Percentiles rank a stretch among this genome's conserved stretches.
These are phyloP conservation scores for Globisporangium nagaii DNA, from an alignment of 352 stramenopile genomes.

Conservation along the genomic window DNA sequence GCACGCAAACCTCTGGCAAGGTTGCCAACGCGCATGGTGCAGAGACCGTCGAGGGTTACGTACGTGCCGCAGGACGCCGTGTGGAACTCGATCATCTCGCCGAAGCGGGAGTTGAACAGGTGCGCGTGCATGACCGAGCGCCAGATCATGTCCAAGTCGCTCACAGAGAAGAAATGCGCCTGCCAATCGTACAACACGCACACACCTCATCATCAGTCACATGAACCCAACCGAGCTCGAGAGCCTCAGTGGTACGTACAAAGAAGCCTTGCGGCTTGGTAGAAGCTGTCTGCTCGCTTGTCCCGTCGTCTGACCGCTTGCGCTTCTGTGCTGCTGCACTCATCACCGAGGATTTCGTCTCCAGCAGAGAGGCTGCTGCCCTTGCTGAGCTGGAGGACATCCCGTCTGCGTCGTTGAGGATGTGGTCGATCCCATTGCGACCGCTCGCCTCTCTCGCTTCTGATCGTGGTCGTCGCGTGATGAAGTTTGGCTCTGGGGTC, in stretches of 20 bases:
- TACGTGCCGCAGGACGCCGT: conserved; percentile 46
- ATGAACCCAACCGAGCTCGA: no score
- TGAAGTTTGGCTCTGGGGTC: background rate
- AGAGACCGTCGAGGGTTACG: conserved; percentile 15
- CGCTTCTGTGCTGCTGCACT: conserved; percentile 6
- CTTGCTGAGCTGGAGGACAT: background rate
- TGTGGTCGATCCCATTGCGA: conserved; percentile 5
- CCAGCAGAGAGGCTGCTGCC: background rate
- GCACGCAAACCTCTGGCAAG: background rate
- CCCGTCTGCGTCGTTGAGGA: conserved; percentile 6
- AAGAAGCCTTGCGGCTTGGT: conserved; percentile 3
- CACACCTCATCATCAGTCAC: background rate
- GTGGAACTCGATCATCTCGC: conserved; percentile 60
- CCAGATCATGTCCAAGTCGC: conserved; percentile 56
- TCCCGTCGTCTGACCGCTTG: conserved; percentile 8
- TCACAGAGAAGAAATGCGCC: conserved; percentile 53
- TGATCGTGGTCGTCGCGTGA: background rate
- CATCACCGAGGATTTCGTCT: background rate
- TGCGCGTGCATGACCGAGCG: conserved; percentile 57
- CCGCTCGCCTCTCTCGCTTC: background rate
- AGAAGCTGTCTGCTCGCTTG: background rate
- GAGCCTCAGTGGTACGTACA: conserved; percentile 5
- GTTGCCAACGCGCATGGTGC: no score
- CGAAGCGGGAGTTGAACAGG: conserved; percentile 51
- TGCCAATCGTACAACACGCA: conserved; percentile 5